These are phyloP conservation scores for Debaryomyces prosopidis DNA, from an alignment of 805 yeast genomes.

Conservation along the genomic window DNA sequence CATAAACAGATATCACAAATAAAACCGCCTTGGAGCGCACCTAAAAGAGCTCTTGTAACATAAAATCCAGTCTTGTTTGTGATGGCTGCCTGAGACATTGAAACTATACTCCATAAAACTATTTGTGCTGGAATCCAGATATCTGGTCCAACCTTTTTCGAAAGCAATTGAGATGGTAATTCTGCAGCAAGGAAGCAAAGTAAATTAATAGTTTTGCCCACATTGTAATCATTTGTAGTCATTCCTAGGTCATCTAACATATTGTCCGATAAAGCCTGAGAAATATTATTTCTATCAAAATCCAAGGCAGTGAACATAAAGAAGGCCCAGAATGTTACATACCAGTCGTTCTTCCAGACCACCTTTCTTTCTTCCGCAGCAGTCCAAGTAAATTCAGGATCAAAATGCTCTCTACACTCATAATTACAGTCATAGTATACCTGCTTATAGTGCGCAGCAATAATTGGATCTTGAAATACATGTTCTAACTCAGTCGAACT, in stretches of 20 bases:
- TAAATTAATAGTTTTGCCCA: conserved; percentile 56
- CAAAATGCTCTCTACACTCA: conserved; percentile 57
- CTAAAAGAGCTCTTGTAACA: conserved; percentile 52
- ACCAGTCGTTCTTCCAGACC: conserved; percentile 52
- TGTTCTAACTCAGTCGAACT: conserved; percentile 8
- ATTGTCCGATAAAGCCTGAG: conserved; percentile 60
- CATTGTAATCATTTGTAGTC: conserved; percentile 59
- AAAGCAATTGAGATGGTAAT: conserved; percentile 63
- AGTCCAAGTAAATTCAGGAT: conserved; percentile 60
- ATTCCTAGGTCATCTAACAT: conserved; percentile 51
- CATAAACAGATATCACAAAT: conserved; percentile 65
- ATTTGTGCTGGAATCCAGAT: conserved; percentile 62
- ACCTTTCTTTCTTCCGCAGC: conserved; percentile 50
- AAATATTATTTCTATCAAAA: conserved; percentile 57
- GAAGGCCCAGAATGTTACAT: conserved; percentile 59
- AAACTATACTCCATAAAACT: conserved; percentile 55
- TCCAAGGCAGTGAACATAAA: conserved; percentile 60
- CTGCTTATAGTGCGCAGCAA: conserved; percentile 45
- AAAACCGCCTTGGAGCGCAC: conserved; percentile 65
- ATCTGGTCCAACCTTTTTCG: conserved; percentile 66
- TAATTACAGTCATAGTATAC: conserved; percentile 51
- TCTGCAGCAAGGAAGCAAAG: conserved; percentile 57
- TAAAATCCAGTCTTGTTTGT: conserved; percentile 42
- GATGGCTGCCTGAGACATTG: conserved; percentile 53
- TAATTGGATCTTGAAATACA: conserved; percentile 44